These are phyloP conservation scores for Penicillium cosmopolitanum DNA, from an alignment of 495 filamentous ascomycete species.

Conservation along the genomic window DNA sequence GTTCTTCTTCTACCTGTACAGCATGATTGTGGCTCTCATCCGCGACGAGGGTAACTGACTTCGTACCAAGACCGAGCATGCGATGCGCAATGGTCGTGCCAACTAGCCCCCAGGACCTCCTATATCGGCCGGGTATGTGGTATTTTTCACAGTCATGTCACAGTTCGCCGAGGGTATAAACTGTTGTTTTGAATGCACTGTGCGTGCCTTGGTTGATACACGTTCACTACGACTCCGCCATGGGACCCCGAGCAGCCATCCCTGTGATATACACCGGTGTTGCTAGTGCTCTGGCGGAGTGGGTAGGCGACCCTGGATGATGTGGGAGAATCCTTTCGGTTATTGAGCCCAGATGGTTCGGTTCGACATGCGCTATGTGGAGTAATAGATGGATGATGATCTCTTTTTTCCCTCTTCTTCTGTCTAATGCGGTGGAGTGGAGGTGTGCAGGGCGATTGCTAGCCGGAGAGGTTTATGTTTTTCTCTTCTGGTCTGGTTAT, in stretches of 20 bases:
- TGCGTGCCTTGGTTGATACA: background rate
- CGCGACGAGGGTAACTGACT: conserved; percentile 86
- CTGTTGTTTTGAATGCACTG: background rate
- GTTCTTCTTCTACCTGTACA: conserved; percentile 99
- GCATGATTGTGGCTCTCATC: conserved; percentile 98
- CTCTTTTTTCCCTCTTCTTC: background rate
- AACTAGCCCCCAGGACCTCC: conserved; percentile 19
- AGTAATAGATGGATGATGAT: conserved; percentile 20
- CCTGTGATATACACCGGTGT: background rate
- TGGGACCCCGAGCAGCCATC: background rate
- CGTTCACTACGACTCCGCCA: background rate
- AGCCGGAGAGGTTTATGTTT: conserved; percentile 19
- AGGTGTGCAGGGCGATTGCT: conserved; percentile 12
- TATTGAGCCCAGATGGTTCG: conserved; percentile 14
- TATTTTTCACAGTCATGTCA: background rate
- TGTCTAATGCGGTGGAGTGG: conserved; percentile 12
- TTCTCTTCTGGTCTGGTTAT: conserved; percentile 17
- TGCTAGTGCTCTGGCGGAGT: background rate
- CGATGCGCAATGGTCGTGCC: conserved; percentile 43
- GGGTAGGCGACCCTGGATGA: background rate
- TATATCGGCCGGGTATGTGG: background rate
- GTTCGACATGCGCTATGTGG: conserved; percentile 15
- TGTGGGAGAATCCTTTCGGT: conserved; percentile 5
- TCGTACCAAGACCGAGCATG: conserved; percentile 44
- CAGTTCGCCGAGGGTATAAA: background rate